Evolutionary conservation across 2,329 filamentous ascomycete genomes (phyloP), one percentile per base, ranked within the genome.

Genomic region (Coniochaeta ligniaria): DNA sequence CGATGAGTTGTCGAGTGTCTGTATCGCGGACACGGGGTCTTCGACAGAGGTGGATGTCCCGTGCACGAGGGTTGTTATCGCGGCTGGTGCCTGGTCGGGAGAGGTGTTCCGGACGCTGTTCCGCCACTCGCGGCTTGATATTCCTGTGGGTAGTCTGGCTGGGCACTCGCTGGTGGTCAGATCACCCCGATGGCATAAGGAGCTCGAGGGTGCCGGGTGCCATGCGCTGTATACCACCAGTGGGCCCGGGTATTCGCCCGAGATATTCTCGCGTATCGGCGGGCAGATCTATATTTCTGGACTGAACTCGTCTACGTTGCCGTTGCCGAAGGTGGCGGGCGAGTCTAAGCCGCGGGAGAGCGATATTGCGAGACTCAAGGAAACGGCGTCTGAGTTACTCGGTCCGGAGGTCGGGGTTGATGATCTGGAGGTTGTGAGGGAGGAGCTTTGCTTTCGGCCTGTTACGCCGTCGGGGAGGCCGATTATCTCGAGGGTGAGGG

Each of bases 261-360:
- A 93, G 71, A 77, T 90, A 12, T 92, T 91, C 71, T 85, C 85
- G 1, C 79, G 90, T 12, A 68, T 82, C 4, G 84, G 84, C 9
- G 87, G 85, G 0, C 83, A 91, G 60, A 83, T 94, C 22, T 94
- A 91, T 71, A 75, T 94, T 36, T 88, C 87, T 0, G 90, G 90
- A 0, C 70, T 93, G 41, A 93, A 94, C 69, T 83, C 80, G 38
- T 74, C 81, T 0, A 70, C 68, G 0, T 79, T 89, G 5, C 80
- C 83, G 0, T 74, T 94, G 11, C 90, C 90, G 0, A 72, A 76
- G 0, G 65, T 79, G 3, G 80, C 86, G 0, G 80, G 78, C 0
- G 78, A 83, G 52, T 75, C 78, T 0, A 73, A 74, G 58, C 75
- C 83, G n/a, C 76, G 80, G 14, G 68, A 70, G 1, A 69, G 74